These are phyloP conservation scores for Boletus subcaerulescens DNA, from an alignment of 768 basidiomycete species.

Conservation along the genomic window DNA sequence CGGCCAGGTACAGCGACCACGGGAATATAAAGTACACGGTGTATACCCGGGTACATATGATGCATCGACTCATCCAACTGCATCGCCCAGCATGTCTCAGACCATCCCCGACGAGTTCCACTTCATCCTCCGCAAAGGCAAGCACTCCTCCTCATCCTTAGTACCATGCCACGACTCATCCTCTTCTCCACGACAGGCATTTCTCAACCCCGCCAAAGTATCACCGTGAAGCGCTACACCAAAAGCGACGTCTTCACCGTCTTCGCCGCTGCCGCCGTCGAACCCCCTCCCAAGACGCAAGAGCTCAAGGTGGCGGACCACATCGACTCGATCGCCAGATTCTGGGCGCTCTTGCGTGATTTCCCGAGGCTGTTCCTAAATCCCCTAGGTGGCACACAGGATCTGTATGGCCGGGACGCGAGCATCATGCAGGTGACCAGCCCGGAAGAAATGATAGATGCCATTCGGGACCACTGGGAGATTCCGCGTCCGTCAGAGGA, in stretches of 20 bases:
- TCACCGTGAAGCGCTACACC: constrained; percentile 38
- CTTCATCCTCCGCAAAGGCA: constrained; percentile 52
- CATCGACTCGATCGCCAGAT: constrained; percentile 24
- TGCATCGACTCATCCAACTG: no score
- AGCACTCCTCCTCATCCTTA: not conserved
- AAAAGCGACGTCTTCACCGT: constrained; percentile 42
- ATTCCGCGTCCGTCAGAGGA: constrained; percentile 50
- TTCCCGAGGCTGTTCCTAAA: constrained; percentile 23
- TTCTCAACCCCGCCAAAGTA: constrained; percentile 8
- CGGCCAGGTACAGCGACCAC: no score
- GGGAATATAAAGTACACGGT: no score
- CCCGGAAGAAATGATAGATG: not conserved
- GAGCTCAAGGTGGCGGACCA: constrained; percentile 36
- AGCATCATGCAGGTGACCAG: constrained; percentile 54
- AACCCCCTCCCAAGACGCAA: constrained; percentile 43
- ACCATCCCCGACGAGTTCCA: constrained; percentile 9
- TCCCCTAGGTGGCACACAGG: constrained; percentile 33
- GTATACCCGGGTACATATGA: no score
- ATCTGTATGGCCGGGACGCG: constrained; percentile 68
- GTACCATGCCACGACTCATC: not conserved
- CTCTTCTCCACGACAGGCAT: constrained; percentile 21
- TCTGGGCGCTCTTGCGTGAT: constrained; percentile 57
- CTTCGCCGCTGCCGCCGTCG: constrained; percentile 26
- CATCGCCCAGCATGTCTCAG: not conserved
- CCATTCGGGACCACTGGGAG: constrained; percentile 27